These are phyloP conservation scores for Rubia tinctorum DNA, from an alignment of 305 asterid genomes.

Conservation along the genomic window DNA sequence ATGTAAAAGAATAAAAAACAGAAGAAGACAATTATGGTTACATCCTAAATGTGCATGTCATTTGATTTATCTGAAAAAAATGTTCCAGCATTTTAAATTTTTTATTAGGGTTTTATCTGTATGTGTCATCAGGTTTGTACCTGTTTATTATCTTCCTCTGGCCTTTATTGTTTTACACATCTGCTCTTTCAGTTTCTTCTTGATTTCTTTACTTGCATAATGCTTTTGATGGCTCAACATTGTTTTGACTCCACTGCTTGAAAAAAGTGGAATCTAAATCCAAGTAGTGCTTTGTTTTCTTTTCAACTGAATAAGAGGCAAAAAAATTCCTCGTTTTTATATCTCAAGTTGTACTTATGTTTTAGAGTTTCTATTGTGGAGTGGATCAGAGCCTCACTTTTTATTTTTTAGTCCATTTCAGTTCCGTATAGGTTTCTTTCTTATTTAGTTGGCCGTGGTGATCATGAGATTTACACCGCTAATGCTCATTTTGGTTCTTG, in stretches of 20 bases:
- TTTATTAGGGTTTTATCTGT: too few species aligned
- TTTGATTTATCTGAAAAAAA: background rate
- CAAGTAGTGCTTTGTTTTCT: background rate
- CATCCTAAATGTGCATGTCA: background rate
- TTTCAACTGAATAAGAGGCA: background rate
- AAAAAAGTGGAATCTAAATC: background rate
- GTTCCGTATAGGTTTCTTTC: background rate
- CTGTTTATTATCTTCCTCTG: background rate
- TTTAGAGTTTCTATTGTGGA: background rate
- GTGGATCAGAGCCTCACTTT: background rate
- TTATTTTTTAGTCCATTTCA: background rate
- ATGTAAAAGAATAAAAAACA: too few species aligned
- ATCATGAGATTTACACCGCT: background rate
- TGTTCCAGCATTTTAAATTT: background rate
- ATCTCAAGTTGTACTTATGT: background rate
- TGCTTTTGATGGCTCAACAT: background rate
- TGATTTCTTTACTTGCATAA: background rate
- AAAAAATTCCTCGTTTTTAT: too few species aligned
- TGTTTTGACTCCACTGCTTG: background rate
- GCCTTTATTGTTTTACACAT: background rate
- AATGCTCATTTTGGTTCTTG: slow-evolving; percentile 12
- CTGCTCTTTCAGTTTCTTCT: background rate
- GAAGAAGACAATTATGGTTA: too few species aligned
- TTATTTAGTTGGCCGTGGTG: background rate
- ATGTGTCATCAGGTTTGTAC: too few species aligned